Conservation (phyloP, 164 flowering plant genomes). For the Houttuynia cordata region DNA sequence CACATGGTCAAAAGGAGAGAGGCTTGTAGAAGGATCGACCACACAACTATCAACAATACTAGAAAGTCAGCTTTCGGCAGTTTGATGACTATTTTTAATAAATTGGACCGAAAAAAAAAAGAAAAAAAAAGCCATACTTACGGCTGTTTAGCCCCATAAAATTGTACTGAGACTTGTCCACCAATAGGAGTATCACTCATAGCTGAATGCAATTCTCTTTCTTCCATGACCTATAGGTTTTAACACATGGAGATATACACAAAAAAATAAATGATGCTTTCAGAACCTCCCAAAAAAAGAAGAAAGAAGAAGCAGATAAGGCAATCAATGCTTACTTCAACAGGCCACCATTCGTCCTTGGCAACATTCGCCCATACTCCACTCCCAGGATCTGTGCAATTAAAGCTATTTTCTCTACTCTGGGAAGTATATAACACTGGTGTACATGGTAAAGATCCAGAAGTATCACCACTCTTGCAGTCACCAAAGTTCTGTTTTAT, state of each 20-base stretch:
- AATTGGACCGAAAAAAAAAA: background rate
- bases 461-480: constrained; percentile 1
- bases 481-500: constrained; percentile 5
- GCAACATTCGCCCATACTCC: constrained; percentile 24
- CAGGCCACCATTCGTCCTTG: constrained; percentile 24
- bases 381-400: constrained; percentile 17
- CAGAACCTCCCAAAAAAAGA: too few species aligned
- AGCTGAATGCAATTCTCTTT: constrained; percentile 5
- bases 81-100: background rate
- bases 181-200: constrained; percentile 2
- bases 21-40: constrained; percentile 22
- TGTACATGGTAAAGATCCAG: constrained; percentile 4
- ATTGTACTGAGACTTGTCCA: constrained; percentile 21
- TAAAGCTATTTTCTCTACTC: constrained; percentile 6
- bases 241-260: background rate
- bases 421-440: constrained; percentile 11
- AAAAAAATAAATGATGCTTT: background rate
- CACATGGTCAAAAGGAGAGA: constrained; percentile 19
- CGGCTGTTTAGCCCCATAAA: constrained; percentile 15
- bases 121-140: constrained; percentile 1
- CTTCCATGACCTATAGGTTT: constrained; percentile 14
- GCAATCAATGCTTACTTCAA: constrained; percentile 15
- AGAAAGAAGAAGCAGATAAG: background rate
- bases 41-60: constrained; percentile 20
- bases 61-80: too few species aligned